Evolutionary conservation across 495 filamentous ascomycete species (phyloP).

Genomic region (Trichoderma reesei): DNA sequence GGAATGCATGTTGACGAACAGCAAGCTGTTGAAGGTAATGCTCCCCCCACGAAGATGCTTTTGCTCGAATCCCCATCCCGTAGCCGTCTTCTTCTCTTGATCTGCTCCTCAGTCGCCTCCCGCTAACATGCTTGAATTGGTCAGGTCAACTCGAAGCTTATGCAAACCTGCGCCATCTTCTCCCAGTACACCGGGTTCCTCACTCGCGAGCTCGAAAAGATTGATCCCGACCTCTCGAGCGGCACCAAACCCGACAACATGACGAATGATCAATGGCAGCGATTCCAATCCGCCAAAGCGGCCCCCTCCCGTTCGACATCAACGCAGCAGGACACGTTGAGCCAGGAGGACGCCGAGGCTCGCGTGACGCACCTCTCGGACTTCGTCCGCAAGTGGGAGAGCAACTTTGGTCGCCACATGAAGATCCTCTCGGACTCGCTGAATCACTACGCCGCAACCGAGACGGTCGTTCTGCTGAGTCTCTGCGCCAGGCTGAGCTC

Average conservation of each 20-base stretch:
- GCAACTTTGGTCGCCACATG: constrained; percentile 81
- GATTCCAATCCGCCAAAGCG: constrained; percentile 31
- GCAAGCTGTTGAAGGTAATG: constrained; percentile 74
- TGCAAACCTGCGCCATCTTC: constrained; percentile 87
- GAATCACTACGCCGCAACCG: constrained; percentile 94
- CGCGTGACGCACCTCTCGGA: constrained; percentile 74
- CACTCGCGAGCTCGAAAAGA: constrained; percentile 64
- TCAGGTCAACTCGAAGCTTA: constrained; percentile 91
- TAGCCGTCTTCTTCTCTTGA: too few species aligned
- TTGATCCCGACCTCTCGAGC: constrained; percentile 61
- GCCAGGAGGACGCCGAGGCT: constrained; percentile 28
- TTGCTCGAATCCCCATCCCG: constrained; percentile 5
- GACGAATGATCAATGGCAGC: constrained; percentile 43
- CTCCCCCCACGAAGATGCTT: neutral
- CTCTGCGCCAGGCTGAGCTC: constrained; percentile 70
- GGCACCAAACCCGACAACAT: constrained; percentile 40
- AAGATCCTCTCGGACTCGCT: constrained; percentile 86
- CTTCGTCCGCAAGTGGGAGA: constrained; percentile 77
- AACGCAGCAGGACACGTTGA: constrained; percentile 16
- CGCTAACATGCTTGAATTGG: constrained; percentile 14
- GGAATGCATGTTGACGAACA: constrained; percentile 97
- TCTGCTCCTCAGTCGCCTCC: neutral
- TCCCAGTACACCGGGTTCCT: constrained; percentile 75
- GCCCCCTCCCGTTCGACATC: neutral
- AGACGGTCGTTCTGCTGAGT: constrained; percentile 87